A percentile compares a stretch with the other conserved stretches of the same genome.
These are phyloP conservation scores for Trichoderma virens DNA, from an alignment of 495 filamentous ascomycete species.

Conservation along the genomic window DNA sequence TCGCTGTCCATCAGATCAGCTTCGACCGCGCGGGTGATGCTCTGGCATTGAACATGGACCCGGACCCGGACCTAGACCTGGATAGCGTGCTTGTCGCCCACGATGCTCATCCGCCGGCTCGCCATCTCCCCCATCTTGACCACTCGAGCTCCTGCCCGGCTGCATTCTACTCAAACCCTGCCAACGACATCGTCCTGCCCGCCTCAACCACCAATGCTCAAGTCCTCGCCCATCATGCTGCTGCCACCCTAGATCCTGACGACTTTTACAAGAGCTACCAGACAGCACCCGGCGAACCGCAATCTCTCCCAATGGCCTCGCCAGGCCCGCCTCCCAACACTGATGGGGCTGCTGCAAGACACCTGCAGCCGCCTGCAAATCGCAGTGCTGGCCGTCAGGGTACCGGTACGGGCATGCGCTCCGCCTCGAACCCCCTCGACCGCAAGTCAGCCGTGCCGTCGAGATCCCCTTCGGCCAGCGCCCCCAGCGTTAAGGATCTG, in stretches of 20 bases:
- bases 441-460: constrained; percentile 23
- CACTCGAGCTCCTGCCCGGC: constrained; percentile 18
- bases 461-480: constrained; percentile 22
- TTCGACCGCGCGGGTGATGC: constrained; percentile 24
- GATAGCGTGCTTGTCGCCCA: neutral
- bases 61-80: constrained; percentile 16
- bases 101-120: constrained; percentile 14
- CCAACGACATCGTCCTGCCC: constrained; percentile 17
- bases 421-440: constrained; percentile 43
- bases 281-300: constrained; percentile 19
- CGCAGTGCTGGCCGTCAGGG: constrained; percentile 19
- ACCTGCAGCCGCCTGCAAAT: constrained; percentile 22
- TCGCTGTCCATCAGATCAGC: constrained; percentile 13
- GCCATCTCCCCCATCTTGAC: constrained; percentile 16
- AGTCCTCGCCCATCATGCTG: constrained; percentile 29
- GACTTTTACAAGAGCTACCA: constrained; percentile 46
- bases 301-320: constrained; percentile 15
- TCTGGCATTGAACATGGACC: constrained; percentile 25
- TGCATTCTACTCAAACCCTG: constrained; percentile 17
- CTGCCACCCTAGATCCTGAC: constrained; percentile 35
- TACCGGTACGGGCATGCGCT: constrained; percentile 23
- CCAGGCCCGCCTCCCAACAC: constrained; percentile 30
- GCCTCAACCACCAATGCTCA: constrained; percentile 29
- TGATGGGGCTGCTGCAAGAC: constrained; percentile 30
- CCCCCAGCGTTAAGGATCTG: constrained; percentile 47